phyloP scores from a whole-genome alignment of 257 asterid species.

The Forsythia viridissima region DNA sequence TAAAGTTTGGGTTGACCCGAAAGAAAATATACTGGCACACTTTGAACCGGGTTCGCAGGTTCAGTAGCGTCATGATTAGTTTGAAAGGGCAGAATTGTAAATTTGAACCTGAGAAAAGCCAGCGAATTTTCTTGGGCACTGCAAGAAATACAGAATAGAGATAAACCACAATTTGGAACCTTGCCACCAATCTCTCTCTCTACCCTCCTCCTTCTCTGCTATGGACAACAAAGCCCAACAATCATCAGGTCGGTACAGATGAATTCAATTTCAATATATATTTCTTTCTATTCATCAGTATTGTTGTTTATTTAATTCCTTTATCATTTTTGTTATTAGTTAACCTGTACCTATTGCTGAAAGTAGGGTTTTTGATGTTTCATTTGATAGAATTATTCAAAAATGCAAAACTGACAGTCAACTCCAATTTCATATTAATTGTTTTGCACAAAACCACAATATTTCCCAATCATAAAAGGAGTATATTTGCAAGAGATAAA shows the following conservation, averaged over 20 bases:
- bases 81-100: background rate
- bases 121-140: background rate
- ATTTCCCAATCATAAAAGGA: too few species aligned
- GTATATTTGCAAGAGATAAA: too few species aligned
- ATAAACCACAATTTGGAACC: background rate
- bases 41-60: too few species aligned
- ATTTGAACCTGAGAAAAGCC: background rate
- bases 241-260: background rate
- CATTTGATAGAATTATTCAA: background rate
- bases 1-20: too few species aligned
- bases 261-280: background rate
- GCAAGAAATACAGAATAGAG: background rate
- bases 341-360: background rate
- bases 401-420: too few species aligned
- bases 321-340: background rate
- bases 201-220: background rate
- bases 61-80: too few species aligned
- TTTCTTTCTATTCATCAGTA: background rate
- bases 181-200: background rate
- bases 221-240: slow-evolving; percentile 2
- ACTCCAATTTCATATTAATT: too few species aligned
- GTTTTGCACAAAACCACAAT: too few species aligned
- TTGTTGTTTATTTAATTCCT: background rate
- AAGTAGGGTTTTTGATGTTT: background rate
- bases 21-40: too few species aligned